Conservation (phyloP, 306 rosid genomes). For the Morella rubra region DNA sequence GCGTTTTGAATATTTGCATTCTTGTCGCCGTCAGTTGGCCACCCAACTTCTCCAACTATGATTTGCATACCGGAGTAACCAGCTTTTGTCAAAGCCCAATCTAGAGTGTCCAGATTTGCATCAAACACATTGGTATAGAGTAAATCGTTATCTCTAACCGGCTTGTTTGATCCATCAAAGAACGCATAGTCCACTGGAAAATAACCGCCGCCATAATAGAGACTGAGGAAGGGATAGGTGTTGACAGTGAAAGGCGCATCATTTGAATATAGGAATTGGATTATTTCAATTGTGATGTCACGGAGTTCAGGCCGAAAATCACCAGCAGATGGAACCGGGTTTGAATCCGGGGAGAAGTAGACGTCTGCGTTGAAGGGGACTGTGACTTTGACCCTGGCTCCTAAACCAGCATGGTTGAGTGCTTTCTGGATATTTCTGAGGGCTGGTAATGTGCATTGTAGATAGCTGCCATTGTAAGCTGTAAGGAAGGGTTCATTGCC, state of each 20-base stretch:
- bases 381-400: constrained; percentile 68
- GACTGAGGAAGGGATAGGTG: constrained; percentile 84
- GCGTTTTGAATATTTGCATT: constrained; percentile 60
- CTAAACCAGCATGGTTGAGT: constrained; percentile 59
- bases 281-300: constrained; percentile 56
- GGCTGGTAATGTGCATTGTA: constrained; percentile 67
- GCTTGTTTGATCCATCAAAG: constrained; percentile 65
- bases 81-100: constrained; percentile 58
- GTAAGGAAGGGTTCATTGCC: constrained; percentile 93
- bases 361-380: constrained; percentile 96
- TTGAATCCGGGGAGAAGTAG: constrained; percentile 73
- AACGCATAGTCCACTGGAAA: constrained; percentile 89
- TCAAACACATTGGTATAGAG: constrained; percentile 81
- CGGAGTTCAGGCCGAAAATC: constrained; percentile 74
- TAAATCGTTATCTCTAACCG: constrained; percentile 57
- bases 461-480: constrained; percentile 72
- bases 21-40: constrained; percentile 87
- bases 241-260: constrained; percentile 82
- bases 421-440: constrained; percentile 75
- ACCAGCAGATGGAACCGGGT: constrained; percentile 87
- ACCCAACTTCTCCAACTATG: constrained; percentile 81
- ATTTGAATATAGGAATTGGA: constrained; percentile 54
- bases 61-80: constrained; percentile 69
- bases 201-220: constrained; percentile 55
- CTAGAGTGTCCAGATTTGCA: constrained; percentile 75